Conservation (phyloP, 108 stramenopile species). For the Mediolabrus comicus region DNA sequence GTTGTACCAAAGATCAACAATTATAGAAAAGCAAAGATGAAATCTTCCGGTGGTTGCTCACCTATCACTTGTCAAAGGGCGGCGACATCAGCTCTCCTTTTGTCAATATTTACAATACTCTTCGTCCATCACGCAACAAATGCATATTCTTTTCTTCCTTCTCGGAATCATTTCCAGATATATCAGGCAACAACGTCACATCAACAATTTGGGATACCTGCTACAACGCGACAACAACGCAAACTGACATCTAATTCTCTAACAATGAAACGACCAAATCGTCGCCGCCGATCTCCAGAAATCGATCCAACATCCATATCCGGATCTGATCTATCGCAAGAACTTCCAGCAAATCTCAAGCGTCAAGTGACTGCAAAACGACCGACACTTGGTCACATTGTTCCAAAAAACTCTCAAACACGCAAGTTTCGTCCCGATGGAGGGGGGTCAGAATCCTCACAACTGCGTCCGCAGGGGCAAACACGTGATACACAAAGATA, state of each 20-base stretch:
- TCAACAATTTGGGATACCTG: background rate
- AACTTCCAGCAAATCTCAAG: constrained; percentile 75
- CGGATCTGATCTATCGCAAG: background rate
- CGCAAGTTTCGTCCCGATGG: constrained; percentile 26
- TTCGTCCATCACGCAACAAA: background rate
- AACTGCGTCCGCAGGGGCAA: constrained; percentile 76
- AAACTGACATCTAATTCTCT: background rate
- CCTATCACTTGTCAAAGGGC: background rate
- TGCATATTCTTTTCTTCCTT: constrained; percentile 24
- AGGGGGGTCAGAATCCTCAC: constrained; percentile 63
- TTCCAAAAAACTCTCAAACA: constrained; percentile 55
- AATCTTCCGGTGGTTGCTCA: background rate
- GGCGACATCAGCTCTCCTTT: background rate
- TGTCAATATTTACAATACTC: background rate
- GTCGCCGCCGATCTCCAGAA: background rate
- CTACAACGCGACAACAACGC: background rate
- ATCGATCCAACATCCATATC: background rate
- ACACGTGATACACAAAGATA: constrained; percentile 58
- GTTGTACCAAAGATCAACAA: no score
- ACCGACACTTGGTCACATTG: constrained; percentile 69
- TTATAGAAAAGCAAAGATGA: no score
- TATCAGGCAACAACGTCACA: background rate
- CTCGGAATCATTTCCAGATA: constrained; percentile 5
- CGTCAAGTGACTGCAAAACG: constrained; percentile 72
- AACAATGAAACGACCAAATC: constrained; percentile 27